These are phyloP conservation scores for Coprinopsis marcescibilis DNA, from an alignment of 768 basidiomycete species.

Conservation along the genomic window DNA sequence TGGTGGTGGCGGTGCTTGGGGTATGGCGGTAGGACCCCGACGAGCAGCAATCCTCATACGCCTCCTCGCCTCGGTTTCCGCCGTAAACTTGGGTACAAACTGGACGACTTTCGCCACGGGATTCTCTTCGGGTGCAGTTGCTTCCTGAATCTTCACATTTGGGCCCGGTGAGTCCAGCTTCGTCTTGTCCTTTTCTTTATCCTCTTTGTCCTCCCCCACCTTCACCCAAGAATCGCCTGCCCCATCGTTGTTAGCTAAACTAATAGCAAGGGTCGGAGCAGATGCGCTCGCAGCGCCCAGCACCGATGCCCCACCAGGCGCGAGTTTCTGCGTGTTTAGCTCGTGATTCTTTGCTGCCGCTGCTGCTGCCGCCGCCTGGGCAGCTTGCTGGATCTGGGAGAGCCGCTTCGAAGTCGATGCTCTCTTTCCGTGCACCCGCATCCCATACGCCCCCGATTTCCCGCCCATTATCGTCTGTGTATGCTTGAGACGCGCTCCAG, in stretches of 20 bases:
- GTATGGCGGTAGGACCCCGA: slow-evolving; percentile 32
- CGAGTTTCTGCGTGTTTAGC: too few species aligned
- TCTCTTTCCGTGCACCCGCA: slow-evolving; percentile 68
- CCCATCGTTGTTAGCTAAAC: slow-evolving; percentile 18
- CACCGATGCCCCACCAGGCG: slow-evolving; percentile 19
- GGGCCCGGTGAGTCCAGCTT: slow-evolving; percentile 22
- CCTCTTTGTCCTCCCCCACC: slow-evolving; percentile 15
- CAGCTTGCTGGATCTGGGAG: slow-evolving; percentile 29
- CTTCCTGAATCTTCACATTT: slow-evolving; percentile 35
- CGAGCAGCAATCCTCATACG: slow-evolving; percentile 62
- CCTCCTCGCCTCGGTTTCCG: slow-evolving; percentile 79
- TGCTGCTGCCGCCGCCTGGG: not conserved
- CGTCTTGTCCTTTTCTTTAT: slow-evolving; percentile 11
- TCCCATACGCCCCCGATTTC: slow-evolving; percentile 64
- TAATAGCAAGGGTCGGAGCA: slow-evolving; percentile 21
- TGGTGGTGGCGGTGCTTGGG: slow-evolving; percentile 25
- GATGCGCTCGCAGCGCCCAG: slow-evolving; percentile 27
- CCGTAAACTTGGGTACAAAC: slow-evolving; percentile 77
- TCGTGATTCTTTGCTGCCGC: slow-evolving; percentile 17
- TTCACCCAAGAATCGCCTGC: slow-evolving; percentile 28
- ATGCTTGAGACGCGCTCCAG: slow-evolving; percentile 63
- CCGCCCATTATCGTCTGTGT: slow-evolving; percentile 86
- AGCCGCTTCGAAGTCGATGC: slow-evolving; percentile 46
- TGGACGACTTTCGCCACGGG: slow-evolving; percentile 47
- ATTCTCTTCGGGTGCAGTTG: slow-evolving; percentile 34